Base-by-base conservation (phyloP, 1,284 basidiomycete genomes). In the Malassezia vespertilionis region DNA sequence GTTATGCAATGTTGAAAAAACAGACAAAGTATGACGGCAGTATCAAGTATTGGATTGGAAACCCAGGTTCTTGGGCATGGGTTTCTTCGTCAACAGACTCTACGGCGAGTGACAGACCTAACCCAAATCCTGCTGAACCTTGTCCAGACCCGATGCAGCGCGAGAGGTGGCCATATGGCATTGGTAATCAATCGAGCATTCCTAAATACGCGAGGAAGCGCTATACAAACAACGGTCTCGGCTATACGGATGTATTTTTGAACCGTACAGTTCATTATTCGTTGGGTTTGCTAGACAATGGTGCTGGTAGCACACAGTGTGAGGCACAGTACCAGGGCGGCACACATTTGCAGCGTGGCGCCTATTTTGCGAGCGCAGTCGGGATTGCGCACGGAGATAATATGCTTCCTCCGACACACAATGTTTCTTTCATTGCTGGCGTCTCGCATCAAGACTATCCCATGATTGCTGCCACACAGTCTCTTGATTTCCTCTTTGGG, bases 381-480 rank as follows among this genome's bases (percentile, higher is more conserved):
- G 15, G 7, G 22, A 18, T 12, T 8, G n/a, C 28, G 7, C 37
- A 56, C 10, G 53, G 42, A 7, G 30, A 36, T 9, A 26, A 24
- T 15, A 54, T 48, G 11, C 65, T 59, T 33, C 65, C 65, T 1
- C 18, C 43, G 1, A 54, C 20, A 14, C 65, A 68, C 12, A 53
- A 51, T 1, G 56, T 62, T 17, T 53, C 53, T 32, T 63, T 63
- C 36, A 53, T 66, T 23, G 60, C 50, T 11, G 60, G 64, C 22
- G 56, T 56, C 2, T 59, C 60, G 17, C 65, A 68, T 40, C 64
- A 66, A 32, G 65, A 68, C 51, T 68, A 64, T 33, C 57, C 60
- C 3, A 65, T 66, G 65, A 56, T 58, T 36, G 56, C 60, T 15
- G 58, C 62, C 4, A 61, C 57, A 26, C 37, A 46, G 34, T 61